A percentile compares a stretch with the other conserved stretches of the same genome.
Evolutionary conservation across 1,284 basidiomycete genomes (phyloP).

Genomic region (Ustilago trichophora): DNA sequence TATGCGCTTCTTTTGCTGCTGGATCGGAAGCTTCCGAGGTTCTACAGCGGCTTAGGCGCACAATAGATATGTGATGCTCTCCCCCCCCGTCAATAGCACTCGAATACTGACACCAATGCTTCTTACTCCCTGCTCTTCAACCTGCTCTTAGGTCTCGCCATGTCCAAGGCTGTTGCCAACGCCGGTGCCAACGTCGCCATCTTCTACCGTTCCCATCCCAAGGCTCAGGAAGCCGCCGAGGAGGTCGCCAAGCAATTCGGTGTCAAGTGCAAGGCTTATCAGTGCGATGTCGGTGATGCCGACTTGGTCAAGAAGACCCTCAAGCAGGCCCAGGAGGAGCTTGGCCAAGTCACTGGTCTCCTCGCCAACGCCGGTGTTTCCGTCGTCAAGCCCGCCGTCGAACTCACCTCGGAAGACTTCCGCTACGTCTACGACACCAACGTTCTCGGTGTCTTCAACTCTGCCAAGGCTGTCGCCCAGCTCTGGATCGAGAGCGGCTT

Average conservation of each 20-base stretch:
- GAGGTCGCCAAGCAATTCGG: slow-evolving; percentile 62
- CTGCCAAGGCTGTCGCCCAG: slow-evolving; percentile 62
- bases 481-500: slow-evolving; percentile 64
- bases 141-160: slow-evolving; percentile 65
- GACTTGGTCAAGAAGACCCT: slow-evolving; percentile 61
- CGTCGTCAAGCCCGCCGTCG: slow-evolving; percentile 66
- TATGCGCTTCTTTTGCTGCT: no score
- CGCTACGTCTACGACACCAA: slow-evolving; percentile 66
- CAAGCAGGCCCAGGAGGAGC: slow-evolving; percentile 59
- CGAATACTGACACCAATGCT: no score
- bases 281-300: slow-evolving; percentile 65
- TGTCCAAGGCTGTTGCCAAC: slow-evolving; percentile 61
- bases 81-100: no score
- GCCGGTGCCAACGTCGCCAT: slow-evolving; percentile 66
- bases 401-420: slow-evolving; percentile 64
- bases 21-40: no score
- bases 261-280: slow-evolving; percentile 65
- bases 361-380: slow-evolving; percentile 65
- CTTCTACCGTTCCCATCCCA: slow-evolving; percentile 64
- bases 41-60: no score
- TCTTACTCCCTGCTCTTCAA: no score
- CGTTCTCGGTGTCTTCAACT: slow-evolving; percentile 67
- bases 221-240: slow-evolving; percentile 62
- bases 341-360: slow-evolving; percentile 62
- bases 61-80: no score